Base-by-base conservation (phyloP, 768 basidiomycete species). In the Hygrophorus russula region DNA sequence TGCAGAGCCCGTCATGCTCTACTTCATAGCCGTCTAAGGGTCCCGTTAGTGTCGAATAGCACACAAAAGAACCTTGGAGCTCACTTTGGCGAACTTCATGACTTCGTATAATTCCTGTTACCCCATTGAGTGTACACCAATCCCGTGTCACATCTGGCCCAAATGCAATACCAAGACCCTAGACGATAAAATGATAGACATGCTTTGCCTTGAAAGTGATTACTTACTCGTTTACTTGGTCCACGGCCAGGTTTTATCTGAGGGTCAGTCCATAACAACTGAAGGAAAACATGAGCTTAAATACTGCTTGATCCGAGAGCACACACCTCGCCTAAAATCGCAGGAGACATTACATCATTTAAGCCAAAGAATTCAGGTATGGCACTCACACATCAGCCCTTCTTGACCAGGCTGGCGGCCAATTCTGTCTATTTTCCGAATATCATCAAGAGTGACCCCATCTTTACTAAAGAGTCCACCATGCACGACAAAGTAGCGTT, bases 401-500 rank as follows among this genome's bases (percentile, higher is more conserved):
- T 92, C 87, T 48, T 89, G 83, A 36, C 91, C 93, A 6, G 96
- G 96, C 59, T 99, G 94, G 45, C 75, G 70, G 24, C 89, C 89
- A 49, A 91, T 74, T 33, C 96, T 79, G 39, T 82, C 75, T 45
- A 98, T 81, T 60, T 87, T 86, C 18, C 83, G 78, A 50, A 98
- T 80, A 41, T 97, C 93, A 13, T 94, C 91, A 28, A 98, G 68
- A 3, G 89, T 93, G n/a, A 98, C 86, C 33, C 76, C 82, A 53
- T 98, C 96, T 56, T 84, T 86, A 62, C 90, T 92, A 67, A 97
- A 97, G 13, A 98, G 70, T 12, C 96, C 96, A 9, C 96, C 94
- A 55, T 99, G 96, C 4, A 94, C 89, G 49, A 98, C 79, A 52
- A 96, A 94, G 64, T 84, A 96, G 20, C 93, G 80, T 58, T 89